Evolutionary conservation across 2,329 filamentous ascomycete species (phyloP).

Genomic region (Trichothecium roseum): DNA sequence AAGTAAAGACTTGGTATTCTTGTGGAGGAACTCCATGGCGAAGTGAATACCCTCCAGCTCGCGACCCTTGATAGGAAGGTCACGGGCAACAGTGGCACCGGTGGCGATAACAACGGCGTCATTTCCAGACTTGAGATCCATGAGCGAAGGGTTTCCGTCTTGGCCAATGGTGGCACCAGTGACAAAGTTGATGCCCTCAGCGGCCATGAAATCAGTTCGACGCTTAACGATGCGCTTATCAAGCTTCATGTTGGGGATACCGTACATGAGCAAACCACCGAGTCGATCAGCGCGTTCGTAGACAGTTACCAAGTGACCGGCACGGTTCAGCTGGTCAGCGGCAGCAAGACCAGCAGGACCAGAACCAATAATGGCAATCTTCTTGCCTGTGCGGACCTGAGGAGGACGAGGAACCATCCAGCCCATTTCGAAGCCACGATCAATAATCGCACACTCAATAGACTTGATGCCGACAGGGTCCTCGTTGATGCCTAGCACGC

Average conservation of each 20-base stretch:
- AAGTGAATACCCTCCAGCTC: constrained; percentile 87
- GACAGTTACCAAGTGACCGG: constrained; percentile 78
- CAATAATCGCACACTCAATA: constrained; percentile 95
- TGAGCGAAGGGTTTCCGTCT: constrained; percentile 49
- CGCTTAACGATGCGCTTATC: constrained; percentile 97
- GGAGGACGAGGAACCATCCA: constrained; percentile 89
- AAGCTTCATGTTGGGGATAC: constrained; percentile 99
- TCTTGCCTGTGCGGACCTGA: constrained; percentile 75
- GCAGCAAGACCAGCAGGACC: constrained; percentile 83
- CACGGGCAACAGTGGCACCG: constrained; percentile 84
- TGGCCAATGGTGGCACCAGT: constrained; percentile 71
- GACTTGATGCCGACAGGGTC: constrained; percentile 97
- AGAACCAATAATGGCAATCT: constrained; percentile 78
- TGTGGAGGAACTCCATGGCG: constrained; percentile 95
- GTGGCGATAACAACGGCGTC: constrained; percentile 87
- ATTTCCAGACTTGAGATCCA: constrained; percentile 61
- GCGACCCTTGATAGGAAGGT: constrained; percentile 82
- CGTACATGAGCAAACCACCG: constrained; percentile 93
- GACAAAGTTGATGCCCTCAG: constrained; percentile 77
- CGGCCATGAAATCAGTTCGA: constrained; percentile 87
- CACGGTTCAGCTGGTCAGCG: constrained; percentile 90
- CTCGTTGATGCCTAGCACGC: constrained; percentile 92
- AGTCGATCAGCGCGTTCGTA: constrained; percentile 88
- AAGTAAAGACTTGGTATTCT: constrained; percentile 94
- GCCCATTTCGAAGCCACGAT: constrained; percentile 93